Evolutionary conservation across 805 yeast species (phyloP), one percentile per base, ranked within the genome.

Genomic region (Lipomyces mesembrius): DNA sequence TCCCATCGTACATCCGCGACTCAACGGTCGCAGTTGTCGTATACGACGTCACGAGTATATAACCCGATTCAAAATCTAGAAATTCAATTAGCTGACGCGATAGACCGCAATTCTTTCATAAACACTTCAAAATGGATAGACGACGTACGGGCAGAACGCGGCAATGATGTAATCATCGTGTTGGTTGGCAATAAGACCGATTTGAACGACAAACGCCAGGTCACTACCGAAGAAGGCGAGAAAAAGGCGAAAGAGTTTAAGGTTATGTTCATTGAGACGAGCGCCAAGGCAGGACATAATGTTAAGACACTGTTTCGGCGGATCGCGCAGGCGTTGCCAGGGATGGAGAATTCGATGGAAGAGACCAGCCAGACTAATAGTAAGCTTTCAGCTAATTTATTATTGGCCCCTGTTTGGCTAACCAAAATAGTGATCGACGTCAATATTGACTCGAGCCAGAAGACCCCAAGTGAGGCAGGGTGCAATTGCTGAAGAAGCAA

Each of bases 21-120:
- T 90, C 96, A 17, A 92, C 93, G 74, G 98, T 95, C n/a, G 98
- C 99, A 0, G 96, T 95, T 58, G 88, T 95, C 34, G 97, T 96
- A 27, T 94, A 94, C 79, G 99, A 95, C 77, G 89, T 94, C 66
- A 92, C 98, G 7, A 89, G 87, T 75, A 88, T 85, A 76, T 59
- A 34, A 49, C 39, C 29, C 34, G 17, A 17, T 25, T 14, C 99
- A 0, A 95, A 96, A 27, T 95, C 93, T 79, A 98, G 95, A 77
- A 89, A 94, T 66, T 91, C 98, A 7, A 89, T 87, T 75, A 88
- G 85, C 76, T 62, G 29, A 51, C 43, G 25, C 27, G 9, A 43
- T 17, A 74, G 77, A 76, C 62, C 80, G 81, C 51, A 90, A 90
- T 74, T 87, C 96, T 22, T 94, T 94, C 79, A 89, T 88, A 66